Base-by-base conservation (phyloP, 1,284 basidiomycete genomes). In the Entoloma clypeatum region DNA sequence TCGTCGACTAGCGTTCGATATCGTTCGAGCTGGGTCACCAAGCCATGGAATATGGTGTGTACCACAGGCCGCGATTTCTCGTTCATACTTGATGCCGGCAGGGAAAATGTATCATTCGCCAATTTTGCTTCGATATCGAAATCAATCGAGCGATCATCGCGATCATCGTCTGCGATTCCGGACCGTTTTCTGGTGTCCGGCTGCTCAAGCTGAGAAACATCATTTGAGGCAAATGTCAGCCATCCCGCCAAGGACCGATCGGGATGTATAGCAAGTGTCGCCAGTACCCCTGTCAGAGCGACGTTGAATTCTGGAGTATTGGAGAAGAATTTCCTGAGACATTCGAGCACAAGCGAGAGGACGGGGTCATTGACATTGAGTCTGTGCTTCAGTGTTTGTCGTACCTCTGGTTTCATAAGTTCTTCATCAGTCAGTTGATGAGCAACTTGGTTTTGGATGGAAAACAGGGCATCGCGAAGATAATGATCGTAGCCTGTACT, bases 231-330 rank as follows among this genome's bases (percentile, higher is more conserved):
- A 56, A 81, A 83, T 2, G 83, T 86, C 39, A 97, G 62, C 92
- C 92, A 98, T 0, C 92, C 92, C 0, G 84, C 80, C 16, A 97
- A 68, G 1, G 88, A 92, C 7, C 93, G 77, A 55, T 91, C 74
- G 1, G 93, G 89, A 56, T 91, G 91, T 9, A 83, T 68, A 0
- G 88, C 87, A 5, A 98, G 67, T 3, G 82, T 79, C 0, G 86
- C 77, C 8, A 97, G 61, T 2, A 84, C 78, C 7, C 89, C 91
- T 0, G 91, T 96, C 46, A 97, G 64, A 0, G 89, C 86, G 42
- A 98, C 78, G 59, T 98, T 98, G 58, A 78, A 78, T 51, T 94
- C 88, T 2, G 93, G 84, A 0, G 83, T 74, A 45, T 94, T 90
- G 4, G 77, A 77, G 61, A 97, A 92, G 71, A 96, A 95, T 40